Percentiles rank a stretch among this genome's conserved stretches.
Evolutionary conservation across 225 moss, liverwort and hornwort species (phyloP).

Genomic region (Polytrichum formosum): DNA sequence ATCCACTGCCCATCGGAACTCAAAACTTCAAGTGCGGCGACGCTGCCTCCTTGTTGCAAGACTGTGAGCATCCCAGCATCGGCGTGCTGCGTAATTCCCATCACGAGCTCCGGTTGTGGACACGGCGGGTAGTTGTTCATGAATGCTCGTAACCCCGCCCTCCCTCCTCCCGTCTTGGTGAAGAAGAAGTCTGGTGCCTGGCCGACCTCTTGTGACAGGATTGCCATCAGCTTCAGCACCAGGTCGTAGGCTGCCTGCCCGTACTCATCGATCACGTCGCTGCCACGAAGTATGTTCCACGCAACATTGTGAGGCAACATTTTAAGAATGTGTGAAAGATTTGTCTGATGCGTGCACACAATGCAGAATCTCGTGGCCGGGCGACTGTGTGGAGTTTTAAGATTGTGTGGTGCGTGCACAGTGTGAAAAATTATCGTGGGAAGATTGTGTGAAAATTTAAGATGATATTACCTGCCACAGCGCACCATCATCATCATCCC

Average conservation of each 20-base stretch:
- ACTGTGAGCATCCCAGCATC: constrained; percentile 17
- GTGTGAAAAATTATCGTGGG: no score
- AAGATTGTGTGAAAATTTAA: no score
- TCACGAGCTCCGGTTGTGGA: constrained; percentile 24
- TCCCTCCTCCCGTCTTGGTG: neutral
- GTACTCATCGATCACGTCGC: neutral
- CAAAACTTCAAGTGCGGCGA: constrained; percentile 20
- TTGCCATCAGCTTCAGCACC: neutral
- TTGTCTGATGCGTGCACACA: no score
- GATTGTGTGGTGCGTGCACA: no score
- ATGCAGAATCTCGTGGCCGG: no score
- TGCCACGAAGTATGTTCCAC: neutral
- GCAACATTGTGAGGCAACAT: no score
- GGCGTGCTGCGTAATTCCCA: constrained; percentile 26
- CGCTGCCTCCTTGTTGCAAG: constrained; percentile 24
- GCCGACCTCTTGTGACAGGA: constrained; percentile 1
- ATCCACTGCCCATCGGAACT: constrained; percentile 21
- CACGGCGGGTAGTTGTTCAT: constrained; percentile 35
- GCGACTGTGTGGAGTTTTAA: no score
- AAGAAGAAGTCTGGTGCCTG: constrained; percentile 2
- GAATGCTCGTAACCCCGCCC: neutral
- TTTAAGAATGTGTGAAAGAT: no score
- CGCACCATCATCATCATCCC: no score
- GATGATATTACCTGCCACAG: no score
- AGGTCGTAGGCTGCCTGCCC: neutral